phyloP scores from a whole-genome alignment of 2,329 filamentous ascomycete genomes.

The Purpureocillium lavendulum region DNA sequence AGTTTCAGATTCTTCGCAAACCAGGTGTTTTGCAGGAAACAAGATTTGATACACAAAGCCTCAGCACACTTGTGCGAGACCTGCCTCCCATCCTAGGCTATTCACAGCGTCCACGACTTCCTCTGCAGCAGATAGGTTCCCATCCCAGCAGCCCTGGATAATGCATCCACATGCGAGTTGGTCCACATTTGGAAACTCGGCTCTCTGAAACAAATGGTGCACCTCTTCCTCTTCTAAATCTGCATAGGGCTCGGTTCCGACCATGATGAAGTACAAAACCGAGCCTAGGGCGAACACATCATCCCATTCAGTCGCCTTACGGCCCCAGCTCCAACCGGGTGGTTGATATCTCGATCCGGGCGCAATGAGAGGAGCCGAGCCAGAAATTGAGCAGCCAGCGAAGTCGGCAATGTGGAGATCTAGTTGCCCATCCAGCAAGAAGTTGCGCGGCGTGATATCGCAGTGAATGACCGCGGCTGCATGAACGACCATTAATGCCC shows the following conservation, averaged over 20 bases:
- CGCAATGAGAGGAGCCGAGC: constrained; percentile 12
- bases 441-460: constrained; percentile 29
- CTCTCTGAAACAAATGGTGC: constrained; percentile 13
- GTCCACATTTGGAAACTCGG: constrained; percentile 18
- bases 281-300: constrained; percentile 26
- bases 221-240: constrained; percentile 19
- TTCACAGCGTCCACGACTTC: not conserved
- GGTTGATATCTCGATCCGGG: constrained; percentile 14
- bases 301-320: constrained; percentile 14
- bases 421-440: constrained; percentile 24
- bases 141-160: constrained; percentile 20
- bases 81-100: not conserved
- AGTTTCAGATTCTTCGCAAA: no score
- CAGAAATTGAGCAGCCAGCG: constrained; percentile 20
- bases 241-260: constrained; percentile 18
- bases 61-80: not conserved
- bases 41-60: no score
- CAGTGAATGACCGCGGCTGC: constrained; percentile 26
- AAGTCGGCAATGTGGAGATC: constrained; percentile 28
- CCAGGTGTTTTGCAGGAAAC: no score
- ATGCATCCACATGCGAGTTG: constrained; percentile 15
- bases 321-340: constrained; percentile 15
- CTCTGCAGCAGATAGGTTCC: not conserved
- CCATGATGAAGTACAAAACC: constrained; percentile 24
- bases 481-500: constrained; percentile 26